Base-by-base conservation (phyloP, 495 filamentous ascomycete species). In the Aspergillus asperescens region DNA sequence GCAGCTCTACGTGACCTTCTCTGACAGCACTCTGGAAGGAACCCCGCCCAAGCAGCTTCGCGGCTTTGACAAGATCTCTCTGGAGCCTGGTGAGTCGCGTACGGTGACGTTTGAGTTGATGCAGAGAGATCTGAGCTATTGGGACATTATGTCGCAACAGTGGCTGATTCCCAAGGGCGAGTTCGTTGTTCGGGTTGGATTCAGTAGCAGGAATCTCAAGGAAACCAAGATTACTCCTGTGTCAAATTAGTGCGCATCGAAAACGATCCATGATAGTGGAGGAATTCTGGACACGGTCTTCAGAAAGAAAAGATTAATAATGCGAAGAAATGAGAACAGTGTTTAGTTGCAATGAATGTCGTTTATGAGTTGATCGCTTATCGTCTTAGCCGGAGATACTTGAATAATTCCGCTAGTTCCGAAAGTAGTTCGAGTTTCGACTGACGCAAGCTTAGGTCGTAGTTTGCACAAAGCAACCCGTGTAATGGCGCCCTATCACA, bases 41-140 rank as follows among this genome's bases (percentile, higher is more conserved):
- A 75, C 69, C 5, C 83, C 82, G 0, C 67, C 79, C 4, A 68
- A 75, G 50, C 80, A 84, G 61, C 68, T 90, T 9, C 69, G 86
- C 4, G 86, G 85, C 12, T 90, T 89, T 61, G 76, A 76, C 34
- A 90, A 90, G 67, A 64, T 77, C 5, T 32, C 13, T 2, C 50
- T 85, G 5, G 56, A 67, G 18, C 58, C 68, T 1, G 77, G 77
- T 0, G 57, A 70, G 48, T 72, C 66, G 22, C 56, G 60, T 19
- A 69, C 58, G 20, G 75, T 88, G 1, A 54, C 54, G 6, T 81
- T 88, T 57, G 64, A 66, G 16, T 54, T 90, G 31, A 85, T 74
- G 37, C 71, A 84, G 43, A 70, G 82, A 27, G 86, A 88, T 59
- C 49, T 89, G 57, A 86, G 83, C 59, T 76, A 76, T 4, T 90